Evolutionary conservation across 768 basidiomycete species (phyloP), one percentile per base, ranked within the genome.

Genomic region (Kondoa subrosea): DNA sequence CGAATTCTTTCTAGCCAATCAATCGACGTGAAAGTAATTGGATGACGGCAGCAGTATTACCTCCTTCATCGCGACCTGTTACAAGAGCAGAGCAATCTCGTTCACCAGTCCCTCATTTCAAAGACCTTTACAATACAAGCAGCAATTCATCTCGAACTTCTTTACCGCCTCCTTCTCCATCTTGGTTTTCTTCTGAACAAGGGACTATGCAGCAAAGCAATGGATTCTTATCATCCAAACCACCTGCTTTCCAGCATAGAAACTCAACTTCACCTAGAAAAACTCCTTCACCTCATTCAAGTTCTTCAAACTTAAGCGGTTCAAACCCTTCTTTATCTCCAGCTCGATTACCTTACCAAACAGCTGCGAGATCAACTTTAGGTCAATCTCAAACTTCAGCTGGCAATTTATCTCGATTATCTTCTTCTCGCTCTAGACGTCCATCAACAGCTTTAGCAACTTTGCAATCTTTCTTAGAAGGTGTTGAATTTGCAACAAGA

Each of bases 391-490:
- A 32, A 26, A 56, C 27, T 25, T 66, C 65, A 3, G 34, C 65
- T n/a, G 3, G 30, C 3, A 16, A 16, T 26, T 50, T 64, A 76
- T 40, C 71, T 72, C 66, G 66, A 14, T 50, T 34, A 40, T 50
- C 33, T 70, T 40, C 50, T 56, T 31, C 27, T 25, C 78, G 76
- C 21, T 76, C 74, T 1, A 74, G 29, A 75, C 66, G 40, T 66
- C 71, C 33, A 71, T 50, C 40, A 69, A 32, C 82, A 77, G 29
- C 80, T 74, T 34, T 74, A 72, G n/a, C 77, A 77, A 30, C 91
- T 78, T 29, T 78, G 74, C 95, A 95, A 77, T 95, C 85, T 61
- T 83, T 87, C 74, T 86, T 83, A 79, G 26, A 92, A 87, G 21
- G 88, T 87, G 0, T 80, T 79, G n/a, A 93, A 56, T 16, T 64